These are phyloP conservation scores for Acanthochlamys bracteata DNA, from an alignment of 106 monocot genomes.

Conservation along the genomic window DNA sequence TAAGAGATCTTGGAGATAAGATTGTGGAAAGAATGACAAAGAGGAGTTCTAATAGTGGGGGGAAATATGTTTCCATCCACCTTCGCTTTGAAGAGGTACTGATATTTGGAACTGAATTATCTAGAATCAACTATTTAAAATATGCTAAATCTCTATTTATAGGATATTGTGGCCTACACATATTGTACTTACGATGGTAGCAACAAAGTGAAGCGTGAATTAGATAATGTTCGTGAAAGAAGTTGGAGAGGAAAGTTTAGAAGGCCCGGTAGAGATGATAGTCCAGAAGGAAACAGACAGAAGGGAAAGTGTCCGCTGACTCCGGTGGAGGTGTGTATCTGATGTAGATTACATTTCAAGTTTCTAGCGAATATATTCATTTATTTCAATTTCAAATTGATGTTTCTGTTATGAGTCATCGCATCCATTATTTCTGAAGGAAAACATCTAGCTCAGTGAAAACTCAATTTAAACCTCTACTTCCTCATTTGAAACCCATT, in stretches of 20 bases:
- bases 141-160: constrained; percentile 1
- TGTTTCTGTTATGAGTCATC: neutral
- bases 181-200: constrained; percentile 95
- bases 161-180: constrained; percentile 99
- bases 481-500: no score
- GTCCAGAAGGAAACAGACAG: constrained; percentile 55
- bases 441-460: no score
- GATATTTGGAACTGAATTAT: neutral
- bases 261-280: constrained; percentile 56
- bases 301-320: constrained; percentile 91
- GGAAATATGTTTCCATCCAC: constrained; percentile 90
- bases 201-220: constrained; percentile 60
- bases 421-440: no score
- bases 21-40: constrained; percentile 85
- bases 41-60: constrained; percentile 64
- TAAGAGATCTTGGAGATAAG: constrained; percentile 74
- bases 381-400: neutral
- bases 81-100: constrained; percentile 96
- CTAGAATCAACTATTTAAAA: neutral
- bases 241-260: constrained; percentile 94
- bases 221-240: constrained; percentile 93
- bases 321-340: constrained; percentile 70
- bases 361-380: no score
- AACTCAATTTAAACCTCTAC: no score
- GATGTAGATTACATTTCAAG: neutral